phyloP scores from a whole-genome alignment of 1,139 yeast genomes.

The Protomyces macrosporus region DNA sequence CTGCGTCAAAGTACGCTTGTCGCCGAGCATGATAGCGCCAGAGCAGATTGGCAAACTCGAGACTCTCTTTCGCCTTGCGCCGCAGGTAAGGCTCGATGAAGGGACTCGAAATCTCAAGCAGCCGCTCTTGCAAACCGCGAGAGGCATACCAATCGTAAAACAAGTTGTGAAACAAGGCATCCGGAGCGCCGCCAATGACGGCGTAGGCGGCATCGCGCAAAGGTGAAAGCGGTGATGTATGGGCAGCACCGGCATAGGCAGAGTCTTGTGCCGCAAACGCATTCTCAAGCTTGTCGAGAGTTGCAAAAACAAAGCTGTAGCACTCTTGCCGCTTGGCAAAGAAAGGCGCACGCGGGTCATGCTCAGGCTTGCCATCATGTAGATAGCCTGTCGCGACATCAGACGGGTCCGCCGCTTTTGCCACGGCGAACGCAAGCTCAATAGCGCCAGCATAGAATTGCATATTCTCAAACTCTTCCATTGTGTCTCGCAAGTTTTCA shows the following conservation, averaged over 20 bases:
- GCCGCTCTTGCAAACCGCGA: conserved; percentile 69
- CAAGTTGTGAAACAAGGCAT: conserved; percentile 80
- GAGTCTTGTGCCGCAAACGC: conserved; percentile 47
- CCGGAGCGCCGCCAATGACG: conserved; percentile 67
- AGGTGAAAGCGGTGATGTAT: conserved; percentile 44
- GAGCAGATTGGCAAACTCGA: conserved; percentile 71
- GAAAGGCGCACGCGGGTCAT: conserved; percentile 46
- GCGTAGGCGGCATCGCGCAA: conserved; percentile 68
- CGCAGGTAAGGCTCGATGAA: conserved; percentile 71
- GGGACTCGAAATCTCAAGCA: conserved; percentile 69
- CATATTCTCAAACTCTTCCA: conserved; percentile 68
- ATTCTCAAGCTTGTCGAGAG: conserved; percentile 64
- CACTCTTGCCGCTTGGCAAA: conserved; percentile 52
- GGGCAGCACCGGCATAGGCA: conserved; percentile 27
- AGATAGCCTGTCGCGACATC: conserved; percentile 53
- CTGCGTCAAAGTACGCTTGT: conserved; percentile 74
- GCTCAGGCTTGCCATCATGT: conserved; percentile 47
- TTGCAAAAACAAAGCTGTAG: conserved; percentile 67
- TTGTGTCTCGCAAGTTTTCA: conserved; percentile 77
- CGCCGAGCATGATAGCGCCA: conserved; percentile 88
- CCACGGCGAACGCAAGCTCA: conserved; percentile 71
- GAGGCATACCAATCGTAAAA: conserved; percentile 88
- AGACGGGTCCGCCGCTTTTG: conserved; percentile 60
- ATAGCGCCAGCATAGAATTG: conserved; percentile 82
- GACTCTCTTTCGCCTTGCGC: conserved; percentile 61